Conservation (phyloP, 2,329 filamentous ascomycete genomes). For the Beauveria pseudobassiana region DNA sequence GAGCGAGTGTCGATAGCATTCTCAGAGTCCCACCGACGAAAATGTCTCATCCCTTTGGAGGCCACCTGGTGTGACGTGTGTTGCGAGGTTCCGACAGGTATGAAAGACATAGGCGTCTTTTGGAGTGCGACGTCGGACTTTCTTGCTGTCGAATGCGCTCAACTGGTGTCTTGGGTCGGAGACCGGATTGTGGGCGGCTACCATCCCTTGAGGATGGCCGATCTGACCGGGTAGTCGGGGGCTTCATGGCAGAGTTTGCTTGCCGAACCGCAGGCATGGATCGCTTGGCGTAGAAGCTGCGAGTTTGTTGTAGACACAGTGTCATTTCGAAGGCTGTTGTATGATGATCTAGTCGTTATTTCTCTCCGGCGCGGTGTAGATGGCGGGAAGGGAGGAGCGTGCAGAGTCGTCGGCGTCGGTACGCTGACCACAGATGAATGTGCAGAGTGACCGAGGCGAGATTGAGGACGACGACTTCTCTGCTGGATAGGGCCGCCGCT, state of each 20-base stretch:
- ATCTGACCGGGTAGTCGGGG: slow-evolving; percentile 40
- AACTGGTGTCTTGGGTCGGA: slow-evolving; percentile 64
- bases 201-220: slow-evolving; percentile 55
- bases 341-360: slow-evolving; percentile 47
- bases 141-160: slow-evolving; percentile 51
- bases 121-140: slow-evolving; percentile 42
- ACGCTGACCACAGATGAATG: slow-evolving; percentile 62
- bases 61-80: slow-evolving; percentile 72
- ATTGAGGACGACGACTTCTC: slow-evolving; percentile 54
- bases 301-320: slow-evolving; percentile 55
- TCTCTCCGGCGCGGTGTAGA: slow-evolving; percentile 56
- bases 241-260: slow-evolving; percentile 44
- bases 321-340: slow-evolving; percentile 47
- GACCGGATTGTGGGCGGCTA: slow-evolving; percentile 40
- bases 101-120: slow-evolving; percentile 65
- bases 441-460: slow-evolving; percentile 59
- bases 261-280: slow-evolving; percentile 54
- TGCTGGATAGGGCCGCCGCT: slow-evolving; percentile 65
- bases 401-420: slow-evolving; percentile 51
- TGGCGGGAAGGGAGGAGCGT: slow-evolving; percentile 44
- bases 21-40: slow-evolving; percentile 79
- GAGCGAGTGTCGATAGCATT: slow-evolving; percentile 52
- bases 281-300: slow-evolving; percentile 57
- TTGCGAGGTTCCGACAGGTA: slow-evolving; percentile 67
- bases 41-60: slow-evolving; percentile 61